These are phyloP conservation scores for Bolboschoenoplectus hybrid DNA, from an alignment of 202 grass and related monocot species.

Conservation along the genomic window DNA sequence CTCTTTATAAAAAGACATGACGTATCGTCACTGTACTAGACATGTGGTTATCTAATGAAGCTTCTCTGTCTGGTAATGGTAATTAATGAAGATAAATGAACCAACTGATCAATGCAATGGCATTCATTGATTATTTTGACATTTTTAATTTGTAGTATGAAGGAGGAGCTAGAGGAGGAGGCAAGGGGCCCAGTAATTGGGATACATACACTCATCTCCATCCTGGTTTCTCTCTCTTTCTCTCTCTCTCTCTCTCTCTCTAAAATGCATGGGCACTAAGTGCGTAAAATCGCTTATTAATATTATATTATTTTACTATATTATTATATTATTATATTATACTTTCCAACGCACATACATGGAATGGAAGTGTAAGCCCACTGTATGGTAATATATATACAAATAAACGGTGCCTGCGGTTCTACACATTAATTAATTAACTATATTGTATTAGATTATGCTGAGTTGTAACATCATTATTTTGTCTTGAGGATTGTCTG, in stretches of 20 bases:
- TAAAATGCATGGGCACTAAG: neutral
- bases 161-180: constrained; percentile 55
- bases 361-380: neutral
- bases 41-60: neutral
- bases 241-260: constrained; percentile 28
- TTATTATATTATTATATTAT: neutral
- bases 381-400: no score
- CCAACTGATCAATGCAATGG: neutral
- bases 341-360: neutral
- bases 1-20: no score
- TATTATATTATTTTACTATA: neutral
- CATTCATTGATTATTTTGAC: neutral
- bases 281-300: neutral
- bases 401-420: no score
- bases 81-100: neutral
- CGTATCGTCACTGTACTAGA: no score
- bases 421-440: no score
- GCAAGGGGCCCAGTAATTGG: constrained; percentile 51
- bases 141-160: constrained; percentile 49
- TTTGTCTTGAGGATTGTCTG: no score
- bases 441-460: no score
- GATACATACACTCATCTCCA: constrained; percentile 49
- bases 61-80: neutral
- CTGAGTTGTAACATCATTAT: no score
- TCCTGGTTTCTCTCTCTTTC: constrained; percentile 31